Evolutionary conservation across 306 rosid species (phyloP).

Genomic region (Rubus idaeus): DNA sequence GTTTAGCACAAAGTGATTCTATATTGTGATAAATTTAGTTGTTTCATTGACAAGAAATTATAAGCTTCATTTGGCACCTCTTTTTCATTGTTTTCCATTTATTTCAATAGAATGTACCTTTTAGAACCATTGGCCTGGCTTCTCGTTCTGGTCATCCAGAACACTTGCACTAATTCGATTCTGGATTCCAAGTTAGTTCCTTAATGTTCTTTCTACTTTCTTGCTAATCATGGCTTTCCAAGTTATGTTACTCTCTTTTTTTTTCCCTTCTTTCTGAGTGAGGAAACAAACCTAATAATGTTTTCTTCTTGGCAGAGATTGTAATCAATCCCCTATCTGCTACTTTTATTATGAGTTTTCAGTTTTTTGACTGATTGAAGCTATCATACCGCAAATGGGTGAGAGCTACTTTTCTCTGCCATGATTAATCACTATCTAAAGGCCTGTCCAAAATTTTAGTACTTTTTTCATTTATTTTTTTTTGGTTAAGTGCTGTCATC

Average conservation of each 20-base stretch:
- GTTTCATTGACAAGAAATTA: conserved; percentile 53
- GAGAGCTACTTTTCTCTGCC: neutral
- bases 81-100: conserved; percentile 24
- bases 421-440: neutral
- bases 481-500: neutral
- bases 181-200: neutral
- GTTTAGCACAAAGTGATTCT: conserved; percentile 52
- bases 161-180: neutral
- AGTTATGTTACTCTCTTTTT: neutral
- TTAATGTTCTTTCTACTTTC: too few species aligned
- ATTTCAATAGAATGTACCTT: neutral
- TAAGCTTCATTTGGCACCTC: conserved; percentile 23
- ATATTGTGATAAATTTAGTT: conserved; percentile 57
- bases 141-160: neutral
- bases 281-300: neutral
- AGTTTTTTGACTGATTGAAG: neutral
- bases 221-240: neutral
- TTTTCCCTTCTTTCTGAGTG: neutral
- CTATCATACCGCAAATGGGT: neutral
- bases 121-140: neutral
- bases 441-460: neutral
- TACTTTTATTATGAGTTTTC: neutral
- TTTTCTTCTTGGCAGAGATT: neutral
- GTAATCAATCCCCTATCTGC: conserved; percentile 13
- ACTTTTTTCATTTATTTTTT: conserved; percentile 2